A percentile compares a stretch with the other conserved stretches of the same genome.
These are phyloP conservation scores for Shiraia sp. DNA, from an alignment of 2,329 filamentous ascomycete genomes.

Conservation along the genomic window DNA sequence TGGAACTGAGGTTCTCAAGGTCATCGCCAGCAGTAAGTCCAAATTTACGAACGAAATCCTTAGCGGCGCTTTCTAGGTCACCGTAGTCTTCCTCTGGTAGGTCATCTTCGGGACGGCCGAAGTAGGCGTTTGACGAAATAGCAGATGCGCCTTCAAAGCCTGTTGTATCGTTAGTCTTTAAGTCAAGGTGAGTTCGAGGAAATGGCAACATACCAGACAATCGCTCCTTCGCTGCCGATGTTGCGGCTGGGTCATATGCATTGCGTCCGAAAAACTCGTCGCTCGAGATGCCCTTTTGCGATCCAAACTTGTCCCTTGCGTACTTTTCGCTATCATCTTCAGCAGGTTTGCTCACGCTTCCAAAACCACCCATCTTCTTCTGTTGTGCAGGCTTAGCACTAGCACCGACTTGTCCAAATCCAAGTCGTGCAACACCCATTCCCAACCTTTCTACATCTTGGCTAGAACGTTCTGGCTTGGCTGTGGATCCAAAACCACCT, in stretches of 20 bases:
- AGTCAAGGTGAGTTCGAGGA: neutral
- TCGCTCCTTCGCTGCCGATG: slow-evolving; percentile 83
- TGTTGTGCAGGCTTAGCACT: slow-evolving; percentile 57
- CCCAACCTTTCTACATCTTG: slow-evolving; percentile 87
- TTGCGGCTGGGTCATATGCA: slow-evolving; percentile 75
- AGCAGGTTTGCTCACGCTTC: slow-evolving; percentile 75
- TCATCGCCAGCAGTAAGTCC: slow-evolving; percentile 96
- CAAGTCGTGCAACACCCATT: slow-evolving; percentile 83
- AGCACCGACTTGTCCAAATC: slow-evolving; percentile 82
- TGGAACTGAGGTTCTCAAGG: slow-evolving; percentile 82
- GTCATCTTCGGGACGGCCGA: slow-evolving; percentile 88
- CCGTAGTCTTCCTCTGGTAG: slow-evolving; percentile 74
- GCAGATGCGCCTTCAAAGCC: slow-evolving; percentile 90
- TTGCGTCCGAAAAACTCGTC: slow-evolving; percentile 98
- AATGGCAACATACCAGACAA: slow-evolving; percentile 58
- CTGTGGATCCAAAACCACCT: slow-evolving; percentile 65
- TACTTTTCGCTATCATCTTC: slow-evolving; percentile 77
- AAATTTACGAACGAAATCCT: slow-evolving; percentile 94
- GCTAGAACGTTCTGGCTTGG: slow-evolving; percentile 58
- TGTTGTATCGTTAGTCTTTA: slow-evolving; percentile 11
- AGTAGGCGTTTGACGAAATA: slow-evolving; percentile 97
- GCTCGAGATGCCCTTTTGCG: slow-evolving; percentile 93
- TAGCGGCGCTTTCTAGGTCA: slow-evolving; percentile 88
- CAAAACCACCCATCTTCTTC: slow-evolving; percentile 87
- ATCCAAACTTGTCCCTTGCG: slow-evolving; percentile 84